phyloP scores from a whole-genome alignment of 371 early-diverging fungal genomes.

The Lichtheimia ramosa region DNA sequence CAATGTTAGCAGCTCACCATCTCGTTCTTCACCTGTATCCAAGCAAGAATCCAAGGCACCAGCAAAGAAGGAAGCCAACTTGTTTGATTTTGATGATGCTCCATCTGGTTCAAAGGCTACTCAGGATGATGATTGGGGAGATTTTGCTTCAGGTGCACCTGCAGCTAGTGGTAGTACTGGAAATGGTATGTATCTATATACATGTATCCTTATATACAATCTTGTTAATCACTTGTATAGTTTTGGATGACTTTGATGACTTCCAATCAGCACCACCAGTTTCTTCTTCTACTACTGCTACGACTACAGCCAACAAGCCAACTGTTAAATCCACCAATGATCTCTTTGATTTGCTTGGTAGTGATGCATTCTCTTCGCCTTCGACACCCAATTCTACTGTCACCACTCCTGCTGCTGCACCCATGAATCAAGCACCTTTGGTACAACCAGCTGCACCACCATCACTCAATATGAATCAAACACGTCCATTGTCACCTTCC shows the following conservation, averaged over 20 bases:
- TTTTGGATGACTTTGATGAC: slow-evolving; percentile 60
- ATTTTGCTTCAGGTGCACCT: slow-evolving; percentile 43
- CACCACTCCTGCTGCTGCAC: slow-evolving; percentile 3
- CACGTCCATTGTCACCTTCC: slow-evolving; percentile 13
- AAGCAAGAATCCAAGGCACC: slow-evolving; percentile 21
- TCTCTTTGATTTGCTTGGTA: slow-evolving; percentile 45
- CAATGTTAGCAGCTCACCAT: slow-evolving; percentile 5
- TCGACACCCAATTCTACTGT: slow-evolving; percentile 10
- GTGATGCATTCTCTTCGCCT: slow-evolving; percentile 25
- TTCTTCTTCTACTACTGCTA: slow-evolving; percentile 12
- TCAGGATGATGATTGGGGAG: slow-evolving; percentile 59
- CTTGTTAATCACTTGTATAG: background rate
- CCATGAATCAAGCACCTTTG: background rate
- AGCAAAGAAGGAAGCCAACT: slow-evolving; percentile 48
- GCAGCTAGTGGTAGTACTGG: slow-evolving; percentile 15
- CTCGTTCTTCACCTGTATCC: slow-evolving; percentile 14
- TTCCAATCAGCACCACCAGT: slow-evolving; percentile 56
- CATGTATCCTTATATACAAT: background rate
- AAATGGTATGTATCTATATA: slow-evolving; percentile 12
- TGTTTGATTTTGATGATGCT: slow-evolving; percentile 64
- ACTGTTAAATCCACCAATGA: slow-evolving; percentile 23
- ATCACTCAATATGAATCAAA: background rate
- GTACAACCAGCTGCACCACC: slow-evolving; percentile 5
- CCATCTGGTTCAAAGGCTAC: slow-evolving; percentile 15
- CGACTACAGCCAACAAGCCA: slow-evolving; percentile 7